A percentile compares a stretch with the other conserved stretches of the same genome.
Conservation (phyloP, 129 eudicot species). For the Arctium minus region DNA sequence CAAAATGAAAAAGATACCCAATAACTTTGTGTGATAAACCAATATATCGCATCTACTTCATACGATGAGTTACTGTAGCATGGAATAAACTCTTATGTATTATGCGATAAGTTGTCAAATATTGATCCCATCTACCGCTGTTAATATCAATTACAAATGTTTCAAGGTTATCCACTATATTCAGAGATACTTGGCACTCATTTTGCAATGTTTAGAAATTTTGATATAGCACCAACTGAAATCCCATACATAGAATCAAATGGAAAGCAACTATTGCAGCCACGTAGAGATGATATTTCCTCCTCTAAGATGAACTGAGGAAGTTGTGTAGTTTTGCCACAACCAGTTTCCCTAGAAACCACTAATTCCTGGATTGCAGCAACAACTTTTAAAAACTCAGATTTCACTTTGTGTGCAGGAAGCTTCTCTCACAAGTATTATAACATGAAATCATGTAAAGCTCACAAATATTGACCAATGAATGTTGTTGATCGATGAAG, state of each 20-base stretch:
- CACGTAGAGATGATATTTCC: conserved; percentile 68
- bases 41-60: too few species aligned
- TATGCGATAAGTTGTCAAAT: conserved; percentile 1
- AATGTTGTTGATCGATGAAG: too few species aligned
- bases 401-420: conserved; percentile 70
- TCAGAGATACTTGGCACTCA: conserved; percentile 95
- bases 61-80: too few species aligned
- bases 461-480: too few species aligned
- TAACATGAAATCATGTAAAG: too few species aligned
- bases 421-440: conserved; percentile 55
- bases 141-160: conserved; percentile 94
- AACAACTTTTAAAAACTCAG: conserved; percentile 82
- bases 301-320: conserved; percentile 89
- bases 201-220: conserved; percentile 88
- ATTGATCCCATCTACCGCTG: conserved; percentile 98
- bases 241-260: too few species aligned
- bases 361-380: conserved; percentile 81
- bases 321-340: conserved; percentile 94
- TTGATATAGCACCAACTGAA: conserved; percentile 25
- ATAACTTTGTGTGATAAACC: too few species aligned
- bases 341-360: conserved; percentile 94
- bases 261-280: neutral
- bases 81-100: too few species aligned
- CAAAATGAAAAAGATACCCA: too few species aligned
- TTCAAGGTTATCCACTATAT: conserved; percentile 96